Percentiles rank a stretch among this genome's conserved stretches.
Conservation (phyloP, 2,329 filamentous ascomycete species). For the Zymoseptoria passerinii region DNA sequence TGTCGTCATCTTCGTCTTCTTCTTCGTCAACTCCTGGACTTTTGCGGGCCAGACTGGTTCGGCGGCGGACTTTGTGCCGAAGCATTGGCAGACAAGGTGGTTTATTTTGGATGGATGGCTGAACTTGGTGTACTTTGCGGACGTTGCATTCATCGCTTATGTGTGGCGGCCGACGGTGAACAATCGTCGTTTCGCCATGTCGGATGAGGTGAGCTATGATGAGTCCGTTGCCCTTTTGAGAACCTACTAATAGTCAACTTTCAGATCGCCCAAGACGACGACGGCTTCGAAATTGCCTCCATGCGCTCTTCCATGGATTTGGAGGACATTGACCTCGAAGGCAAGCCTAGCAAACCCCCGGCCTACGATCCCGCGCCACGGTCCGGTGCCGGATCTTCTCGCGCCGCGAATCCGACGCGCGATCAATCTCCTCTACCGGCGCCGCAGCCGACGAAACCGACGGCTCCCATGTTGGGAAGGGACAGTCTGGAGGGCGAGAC, state of each 20-base stretch:
- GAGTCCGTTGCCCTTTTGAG: conserved; percentile 18
- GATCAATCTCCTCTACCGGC: conserved; percentile 46
- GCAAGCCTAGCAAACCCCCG: conserved; percentile 25
- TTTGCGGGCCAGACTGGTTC: conserved; percentile 71
- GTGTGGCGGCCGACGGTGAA: conserved; percentile 95
- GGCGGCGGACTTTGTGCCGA: conserved; percentile 78
- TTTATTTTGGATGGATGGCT: conserved; percentile 97
- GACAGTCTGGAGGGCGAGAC: conserved; percentile 78
- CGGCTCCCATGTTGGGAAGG: conserved; percentile 37
- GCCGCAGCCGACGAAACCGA: conserved; percentile 42
- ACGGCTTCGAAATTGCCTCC: conserved; percentile 93
- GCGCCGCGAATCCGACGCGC: conserved; percentile 23
- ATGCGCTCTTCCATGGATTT: conserved; percentile 69
- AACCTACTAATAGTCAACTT: conserved; percentile 16
- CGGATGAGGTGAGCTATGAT: conserved; percentile 62
- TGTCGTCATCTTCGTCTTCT: conserved; percentile 92
- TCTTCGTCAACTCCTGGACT: conserved; percentile 95
- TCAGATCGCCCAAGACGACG: conserved; percentile 89
- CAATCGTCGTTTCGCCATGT: conserved; percentile 96
- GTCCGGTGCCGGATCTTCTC: conserved; percentile 8
- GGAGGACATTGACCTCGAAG: conserved; percentile 36
- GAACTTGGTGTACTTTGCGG: conserved; percentile 89
- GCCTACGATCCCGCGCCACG: conserved; percentile 32
- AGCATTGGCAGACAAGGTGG: conserved; percentile 96
- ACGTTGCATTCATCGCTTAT: conserved; percentile 88